Evolutionary conservation across 257 asterid species (phyloP), one percentile per base, ranked within the genome.

Genomic region (Gynochthodes officinalis): DNA sequence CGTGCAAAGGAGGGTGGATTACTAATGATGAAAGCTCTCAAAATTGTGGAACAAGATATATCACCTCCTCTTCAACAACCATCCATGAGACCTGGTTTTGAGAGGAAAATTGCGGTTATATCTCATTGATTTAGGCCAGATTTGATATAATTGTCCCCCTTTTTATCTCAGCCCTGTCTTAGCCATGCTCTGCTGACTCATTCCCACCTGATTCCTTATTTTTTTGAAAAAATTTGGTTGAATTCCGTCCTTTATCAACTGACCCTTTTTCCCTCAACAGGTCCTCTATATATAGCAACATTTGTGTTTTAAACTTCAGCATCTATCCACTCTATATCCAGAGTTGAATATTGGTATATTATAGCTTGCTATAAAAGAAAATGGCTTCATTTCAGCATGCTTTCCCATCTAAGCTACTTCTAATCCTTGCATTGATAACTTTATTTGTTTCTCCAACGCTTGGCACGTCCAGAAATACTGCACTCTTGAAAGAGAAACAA

Each of bases 381-480:
- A 76, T 84, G 86, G 80, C 66, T 59, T 71, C 80, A 40, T 67
- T 16, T 59, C 64, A n/a, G 27, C 79, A 70, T 33, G 27, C 23
- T 32, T 64, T 46, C 48, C 18, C 35, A 27, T 54, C 59, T 12
- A 19, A 70, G 73, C 43, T 62, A 33, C 35, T 72, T 19, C 48
- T 77, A 43, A 39, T 76, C 4, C 69, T 82, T 25, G 46, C 79
- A 6, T 1, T 82, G 9, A 15, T 72, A 39, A n/a, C 62, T 11
- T 37, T 81, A 19, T 62, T 81, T 25, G 67, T 85, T 65, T 64
- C 86, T 14, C 84, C 83, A 49, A 49, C 77, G 12, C 14, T 59
- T 58, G 77, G 88, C 75, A 79, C 90, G 8, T 85, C 96, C 0
- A 82, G 89, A 66, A 73, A 65, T 63, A 19, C 49, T 19, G 83